These are phyloP conservation scores for Leucaena leucocephala DNA, from an alignment of 306 rosid genomes.

Conservation along the genomic window DNA sequence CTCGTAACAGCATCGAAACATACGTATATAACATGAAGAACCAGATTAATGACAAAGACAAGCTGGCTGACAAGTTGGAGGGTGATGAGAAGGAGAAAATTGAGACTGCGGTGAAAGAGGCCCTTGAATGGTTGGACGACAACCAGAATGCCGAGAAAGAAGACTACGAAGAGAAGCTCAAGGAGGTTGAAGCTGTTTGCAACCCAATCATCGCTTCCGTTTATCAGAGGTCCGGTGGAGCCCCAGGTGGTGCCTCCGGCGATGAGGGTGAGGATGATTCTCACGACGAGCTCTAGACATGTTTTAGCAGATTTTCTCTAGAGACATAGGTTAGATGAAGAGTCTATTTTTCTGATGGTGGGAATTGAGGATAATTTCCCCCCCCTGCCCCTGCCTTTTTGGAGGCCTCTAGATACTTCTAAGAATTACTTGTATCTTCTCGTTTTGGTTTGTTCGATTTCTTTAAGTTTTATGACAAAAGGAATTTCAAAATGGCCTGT, in stretches of 20 bases:
- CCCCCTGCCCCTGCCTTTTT: constrained; percentile 47
- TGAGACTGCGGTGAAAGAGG: constrained; percentile 89
- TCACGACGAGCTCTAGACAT: constrained; percentile 81
- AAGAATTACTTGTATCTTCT: constrained; percentile 41
- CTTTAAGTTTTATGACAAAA: not conserved
- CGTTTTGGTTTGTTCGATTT: not conserved
- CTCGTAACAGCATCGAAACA: constrained; percentile 88
- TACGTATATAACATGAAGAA: constrained; percentile 94
- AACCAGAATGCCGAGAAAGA: constrained; percentile 90
- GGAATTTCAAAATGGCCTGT: not conserved
- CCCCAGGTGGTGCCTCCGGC: constrained; percentile 62
- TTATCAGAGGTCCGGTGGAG: constrained; percentile 91
- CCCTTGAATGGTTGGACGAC: constrained; percentile 96
- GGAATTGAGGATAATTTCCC: constrained; percentile 41
- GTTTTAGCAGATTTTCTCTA: constrained; percentile 25
- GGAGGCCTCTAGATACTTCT: constrained; percentile 40
- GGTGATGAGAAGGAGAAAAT: constrained; percentile 93
- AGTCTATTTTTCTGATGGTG: constrained; percentile 42
- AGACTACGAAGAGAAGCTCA: constrained; percentile 93
- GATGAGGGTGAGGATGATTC: constrained; percentile 72
- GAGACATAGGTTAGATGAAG: constrained; percentile 43
- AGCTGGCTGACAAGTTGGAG: constrained; percentile 94
- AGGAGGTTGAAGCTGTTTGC: constrained; percentile 95
- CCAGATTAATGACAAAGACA: constrained; percentile 93
- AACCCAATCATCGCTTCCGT: constrained; percentile 88